Conservation (phyloP, 345 rosid species). For the Eucalyptus leucophloia region DNA sequence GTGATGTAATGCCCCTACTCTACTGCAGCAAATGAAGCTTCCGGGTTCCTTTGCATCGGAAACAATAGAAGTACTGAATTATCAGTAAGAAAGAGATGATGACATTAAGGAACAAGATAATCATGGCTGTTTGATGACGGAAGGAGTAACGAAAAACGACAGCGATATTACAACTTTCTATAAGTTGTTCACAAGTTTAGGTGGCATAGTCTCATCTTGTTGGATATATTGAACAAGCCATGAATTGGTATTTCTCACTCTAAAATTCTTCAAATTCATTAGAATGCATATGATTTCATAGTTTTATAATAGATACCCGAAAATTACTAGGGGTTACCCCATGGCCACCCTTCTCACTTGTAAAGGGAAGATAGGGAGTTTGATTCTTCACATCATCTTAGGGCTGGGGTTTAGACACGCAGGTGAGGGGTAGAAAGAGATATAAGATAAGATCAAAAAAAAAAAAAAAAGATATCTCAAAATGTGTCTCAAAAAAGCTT, state of each 20-base stretch:
- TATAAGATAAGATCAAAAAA: too few species aligned
- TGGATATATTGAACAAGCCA: not conserved
- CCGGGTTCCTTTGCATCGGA: not conserved
- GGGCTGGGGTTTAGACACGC: fast-evolving
- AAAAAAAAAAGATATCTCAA: too few species aligned
- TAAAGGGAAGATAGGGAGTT: too few species aligned
- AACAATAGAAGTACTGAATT: not conserved
- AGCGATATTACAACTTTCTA: not conserved
- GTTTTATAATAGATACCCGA: not conserved
- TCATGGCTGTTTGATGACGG: not conserved
- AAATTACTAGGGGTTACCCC: fast-evolving
- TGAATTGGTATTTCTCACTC: not conserved
- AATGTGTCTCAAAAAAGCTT: not conserved
- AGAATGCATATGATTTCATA: not conserved
- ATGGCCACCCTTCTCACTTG: too few species aligned
- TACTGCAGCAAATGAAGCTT: not conserved
- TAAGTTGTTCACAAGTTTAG: not conserved
- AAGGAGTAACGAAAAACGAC: not conserved
- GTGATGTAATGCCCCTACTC: not conserved
- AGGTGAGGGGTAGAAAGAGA: too few species aligned
- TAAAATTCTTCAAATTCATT: not conserved
- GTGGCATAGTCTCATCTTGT: not conserved
- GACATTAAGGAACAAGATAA: not conserved
- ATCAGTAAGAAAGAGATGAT: not conserved
- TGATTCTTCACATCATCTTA: too few species aligned